A percentile compares a stretch with the other conserved stretches of the same genome.
Evolutionary conservation across 306 rosid species (phyloP).

Genomic region (Dicorynia guianensis): DNA sequence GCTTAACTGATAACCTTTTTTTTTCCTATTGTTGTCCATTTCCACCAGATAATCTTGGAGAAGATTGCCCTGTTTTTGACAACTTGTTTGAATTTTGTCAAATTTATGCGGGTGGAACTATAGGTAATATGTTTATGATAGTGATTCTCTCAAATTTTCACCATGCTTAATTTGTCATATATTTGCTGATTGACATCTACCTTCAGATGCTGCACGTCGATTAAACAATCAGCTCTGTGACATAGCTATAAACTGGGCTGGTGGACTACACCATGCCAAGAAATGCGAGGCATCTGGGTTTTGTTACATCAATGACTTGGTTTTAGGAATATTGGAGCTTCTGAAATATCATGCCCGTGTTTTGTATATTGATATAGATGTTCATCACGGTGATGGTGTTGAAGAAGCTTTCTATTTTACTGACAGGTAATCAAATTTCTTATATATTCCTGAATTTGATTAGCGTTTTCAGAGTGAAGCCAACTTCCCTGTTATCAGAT

Average conservation of each 20-base stretch:
- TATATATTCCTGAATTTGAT: slow-evolving; percentile 28
- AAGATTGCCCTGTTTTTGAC: slow-evolving; percentile 98
- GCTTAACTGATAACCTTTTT: slow-evolving; percentile 25
- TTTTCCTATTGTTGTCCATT: slow-evolving; percentile 23
- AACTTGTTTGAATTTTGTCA: slow-evolving; percentile 97
- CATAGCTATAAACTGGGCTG: slow-evolving; percentile 99
- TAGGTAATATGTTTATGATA: slow-evolving; percentile 61
- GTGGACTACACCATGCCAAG: slow-evolving; percentile 98
- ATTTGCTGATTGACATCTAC: slow-evolving; percentile 34
- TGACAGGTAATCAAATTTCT: slow-evolving; percentile 71
- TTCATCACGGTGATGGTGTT: slow-evolving; percentile 99
- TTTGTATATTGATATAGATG: slow-evolving; percentile 93
- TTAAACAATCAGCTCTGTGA: slow-evolving; percentile 90
- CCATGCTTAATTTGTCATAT: slow-evolving; percentile 31
- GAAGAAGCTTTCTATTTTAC: slow-evolving; percentile 99
- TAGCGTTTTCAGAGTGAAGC: background rate
- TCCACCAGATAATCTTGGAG: slow-evolving; percentile 94
- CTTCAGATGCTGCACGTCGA: slow-evolving; percentile 93
- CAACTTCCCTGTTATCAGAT: no score
- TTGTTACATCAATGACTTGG: slow-evolving; percentile 98
- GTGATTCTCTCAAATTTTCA: slow-evolving; percentile 14
- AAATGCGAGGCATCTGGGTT: slow-evolving; percentile 98
- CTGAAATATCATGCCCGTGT: slow-evolving; percentile 96
- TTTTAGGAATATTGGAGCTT: slow-evolving; percentile 95
- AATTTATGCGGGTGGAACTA: slow-evolving; percentile 96